Percentiles rank a stretch among this genome's conserved stretches.
These are phyloP conservation scores for Plasmodium vivax DNA, from an alignment of 169 alveolate genomes.

Conservation along the genomic window DNA sequence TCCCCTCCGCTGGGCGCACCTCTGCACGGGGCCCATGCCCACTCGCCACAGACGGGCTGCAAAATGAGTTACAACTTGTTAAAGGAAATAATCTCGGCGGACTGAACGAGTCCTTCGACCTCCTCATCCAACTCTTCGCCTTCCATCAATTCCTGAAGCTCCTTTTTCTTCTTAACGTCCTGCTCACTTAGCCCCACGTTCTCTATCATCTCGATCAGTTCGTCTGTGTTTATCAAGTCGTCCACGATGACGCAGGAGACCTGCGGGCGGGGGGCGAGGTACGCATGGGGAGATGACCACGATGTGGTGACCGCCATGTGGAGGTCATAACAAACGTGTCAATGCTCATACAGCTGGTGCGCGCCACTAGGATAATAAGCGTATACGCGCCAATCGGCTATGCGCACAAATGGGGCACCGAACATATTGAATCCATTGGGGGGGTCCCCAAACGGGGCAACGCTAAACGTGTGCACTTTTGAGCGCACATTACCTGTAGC, in stretches of 20 bases:
- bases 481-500: slow-evolving; percentile 78
- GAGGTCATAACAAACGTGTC: neutral
- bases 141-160: slow-evolving; percentile 76
- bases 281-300: neutral
- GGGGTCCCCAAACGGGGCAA: neutral
- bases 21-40: neutral
- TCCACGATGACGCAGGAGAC: slow-evolving; percentile 88
- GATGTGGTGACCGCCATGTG: neutral
- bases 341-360: neutral
- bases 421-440: too few relatives aligned
- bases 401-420: neutral
- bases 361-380: neutral
- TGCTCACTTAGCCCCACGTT: slow-evolving; percentile 87
- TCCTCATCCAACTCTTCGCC: slow-evolving; percentile 83
- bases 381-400: neutral
- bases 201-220: slow-evolving; percentile 85
- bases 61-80: slow-evolving; percentile 81
- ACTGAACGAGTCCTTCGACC: slow-evolving; percentile 87
- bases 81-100: slow-evolving; percentile 90
- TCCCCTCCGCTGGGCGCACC: neutral
- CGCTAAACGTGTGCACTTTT: neutral
- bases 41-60: neutral
- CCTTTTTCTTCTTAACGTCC: slow-evolving; percentile 76
- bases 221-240: slow-evolving; percentile 88
- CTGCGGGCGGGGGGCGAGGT: slow-evolving; percentile 13